A percentile compares a stretch with the other conserved stretches of the same genome.
phyloP scores from a whole-genome alignment of 2,329 filamentous ascomycete species.

The Colletotrichum orchidophilum region DNA sequence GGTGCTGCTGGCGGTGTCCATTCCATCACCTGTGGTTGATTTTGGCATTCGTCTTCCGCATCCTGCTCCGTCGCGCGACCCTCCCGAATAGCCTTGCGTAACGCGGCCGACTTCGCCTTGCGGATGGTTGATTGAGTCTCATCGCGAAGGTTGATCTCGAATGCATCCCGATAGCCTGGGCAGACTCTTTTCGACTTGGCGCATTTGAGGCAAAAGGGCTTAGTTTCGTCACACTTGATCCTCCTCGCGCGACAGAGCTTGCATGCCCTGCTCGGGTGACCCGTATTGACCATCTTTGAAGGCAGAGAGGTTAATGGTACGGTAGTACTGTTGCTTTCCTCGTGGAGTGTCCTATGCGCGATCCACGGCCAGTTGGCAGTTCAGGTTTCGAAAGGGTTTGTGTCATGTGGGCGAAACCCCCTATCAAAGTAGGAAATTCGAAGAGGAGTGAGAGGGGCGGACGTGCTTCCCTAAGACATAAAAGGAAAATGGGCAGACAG shows the following conservation, averaged over 20 bases:
- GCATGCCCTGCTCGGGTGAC: constrained; percentile 33
- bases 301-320: neutral
- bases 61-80: constrained; percentile 24
- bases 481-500: constrained; percentile 8
- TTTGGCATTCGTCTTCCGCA: constrained; percentile 10
- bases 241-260: constrained; percentile 45
- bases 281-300: constrained; percentile 34
- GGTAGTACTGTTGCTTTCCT: neutral
- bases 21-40: constrained; percentile 13
- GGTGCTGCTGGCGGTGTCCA: constrained; percentile 25
- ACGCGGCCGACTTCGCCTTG: constrained; percentile 34
- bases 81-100: constrained; percentile 31
- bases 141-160: constrained; percentile 35
- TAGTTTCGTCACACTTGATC: constrained; percentile 48
- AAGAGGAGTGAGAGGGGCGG: neutral
- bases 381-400: constrained; percentile 3
- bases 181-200: constrained; percentile 37
- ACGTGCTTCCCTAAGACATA: constrained; percentile 18
- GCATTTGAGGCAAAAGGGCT: constrained; percentile 46
- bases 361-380: neutral
- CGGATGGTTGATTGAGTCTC: constrained; percentile 35
- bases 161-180: constrained; percentile 33
- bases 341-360: neutral
- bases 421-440: constrained; percentile 19
- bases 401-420: constrained; percentile 19